Conservation (phyloP, 2,329 filamentous ascomycete genomes). For the Ceratocystis destructans region DNA sequence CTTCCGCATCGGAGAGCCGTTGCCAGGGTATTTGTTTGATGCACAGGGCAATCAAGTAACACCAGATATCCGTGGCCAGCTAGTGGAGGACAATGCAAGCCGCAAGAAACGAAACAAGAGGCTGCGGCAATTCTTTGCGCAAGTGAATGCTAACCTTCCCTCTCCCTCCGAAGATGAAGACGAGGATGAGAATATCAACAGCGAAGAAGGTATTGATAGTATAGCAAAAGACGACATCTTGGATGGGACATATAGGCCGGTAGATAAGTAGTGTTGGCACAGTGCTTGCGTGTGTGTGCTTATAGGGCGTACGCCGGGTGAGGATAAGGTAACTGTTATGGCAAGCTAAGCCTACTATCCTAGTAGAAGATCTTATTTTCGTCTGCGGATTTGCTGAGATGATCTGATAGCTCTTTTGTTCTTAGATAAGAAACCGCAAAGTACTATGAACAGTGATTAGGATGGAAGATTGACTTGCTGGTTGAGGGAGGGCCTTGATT, state of each 20-base stretch:
- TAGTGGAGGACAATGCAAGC: slow-evolving; percentile 36
- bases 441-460: too few relatives aligned
- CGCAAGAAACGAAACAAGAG: slow-evolving; percentile 33
- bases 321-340: too few relatives aligned
- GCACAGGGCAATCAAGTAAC: slow-evolving; percentile 42
- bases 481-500: too few relatives aligned
- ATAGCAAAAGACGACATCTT: slow-evolving; percentile 12
- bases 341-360: too few relatives aligned
- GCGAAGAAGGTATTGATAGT: slow-evolving; percentile 23
- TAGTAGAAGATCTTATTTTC: too few relatives aligned
- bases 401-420: too few relatives aligned
- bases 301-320: too few relatives aligned
- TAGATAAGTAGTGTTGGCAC: neutral
- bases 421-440: too few relatives aligned
- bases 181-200: slow-evolving; percentile 25
- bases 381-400: too few relatives aligned
- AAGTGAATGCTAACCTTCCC: slow-evolving; percentile 34
- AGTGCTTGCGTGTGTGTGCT: too few relatives aligned
- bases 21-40: slow-evolving; percentile 41
- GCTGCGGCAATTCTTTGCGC: slow-evolving; percentile 32
- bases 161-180: slow-evolving; percentile 23
- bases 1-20: slow-evolving; percentile 20
- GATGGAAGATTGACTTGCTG: too few relatives aligned
- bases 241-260: neutral
- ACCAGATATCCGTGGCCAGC: slow-evolving; percentile 40